Evolutionary conservation across 371 early-diverging fungal genomes (phyloP).

Genomic region (Mortierella polycephala): DNA sequence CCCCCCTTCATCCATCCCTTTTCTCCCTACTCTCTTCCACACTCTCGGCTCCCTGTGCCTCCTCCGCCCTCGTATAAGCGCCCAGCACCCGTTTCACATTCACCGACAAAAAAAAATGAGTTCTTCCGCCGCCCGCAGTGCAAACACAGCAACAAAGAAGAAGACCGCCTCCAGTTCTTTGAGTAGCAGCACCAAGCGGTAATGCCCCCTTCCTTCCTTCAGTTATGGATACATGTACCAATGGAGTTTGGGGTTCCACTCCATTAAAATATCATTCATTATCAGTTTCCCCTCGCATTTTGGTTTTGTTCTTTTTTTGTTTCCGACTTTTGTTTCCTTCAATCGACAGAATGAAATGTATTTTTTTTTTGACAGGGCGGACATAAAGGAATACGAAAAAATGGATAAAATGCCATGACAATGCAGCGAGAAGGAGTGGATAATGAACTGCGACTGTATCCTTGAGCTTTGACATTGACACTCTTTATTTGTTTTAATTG

Average conservation of each 20-base stretch:
- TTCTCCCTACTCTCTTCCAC: background rate
- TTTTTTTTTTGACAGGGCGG: too few relatives aligned
- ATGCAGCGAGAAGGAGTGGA: too few relatives aligned
- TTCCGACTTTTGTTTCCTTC: too few relatives aligned
- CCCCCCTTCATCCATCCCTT: background rate
- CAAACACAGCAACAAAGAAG: slow-evolving; percentile 5
- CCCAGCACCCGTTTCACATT: background rate
- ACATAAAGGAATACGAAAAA: too few relatives aligned
- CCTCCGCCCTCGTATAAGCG: background rate
- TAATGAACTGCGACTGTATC: too few relatives aligned
- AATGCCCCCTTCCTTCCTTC: background rate
- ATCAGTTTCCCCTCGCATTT: slow-evolving; percentile 1
- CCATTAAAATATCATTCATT: background rate
- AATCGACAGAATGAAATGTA: too few relatives aligned
- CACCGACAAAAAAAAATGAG: slow-evolving; percentile 11
- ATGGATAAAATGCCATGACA: too few relatives aligned
- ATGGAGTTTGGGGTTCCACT: background rate
- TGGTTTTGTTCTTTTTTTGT: background rate
- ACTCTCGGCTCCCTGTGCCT: background rate
- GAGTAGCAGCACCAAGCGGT: slow-evolving; percentile 34
- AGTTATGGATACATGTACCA: too few relatives aligned
- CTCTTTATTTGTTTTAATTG: slow-evolving; percentile 12
- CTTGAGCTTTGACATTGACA: background rate
- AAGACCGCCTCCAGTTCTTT: slow-evolving; percentile 12
- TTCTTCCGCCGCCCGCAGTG: slow-evolving; percentile 4